Evolutionary conservation across 139 green algal species (phyloP).

Genomic region (Micromonas commoda): DNA sequence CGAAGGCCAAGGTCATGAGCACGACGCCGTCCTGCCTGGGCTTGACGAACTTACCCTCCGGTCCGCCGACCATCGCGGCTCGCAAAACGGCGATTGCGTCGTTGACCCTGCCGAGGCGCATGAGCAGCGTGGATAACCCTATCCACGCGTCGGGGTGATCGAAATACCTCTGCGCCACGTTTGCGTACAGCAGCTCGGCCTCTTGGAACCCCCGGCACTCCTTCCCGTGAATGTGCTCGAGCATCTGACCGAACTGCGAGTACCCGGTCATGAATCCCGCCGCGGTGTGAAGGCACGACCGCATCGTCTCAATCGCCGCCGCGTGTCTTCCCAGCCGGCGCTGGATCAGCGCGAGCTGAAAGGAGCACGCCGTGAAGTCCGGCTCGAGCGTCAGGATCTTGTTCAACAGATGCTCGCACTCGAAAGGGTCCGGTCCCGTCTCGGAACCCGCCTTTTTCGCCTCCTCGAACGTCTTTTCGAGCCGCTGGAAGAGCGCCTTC

Average conservation of each 20-base stretch:
- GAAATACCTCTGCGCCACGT: not conserved
- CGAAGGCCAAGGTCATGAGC: constrained; percentile 2
- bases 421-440: no score
- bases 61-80: not conserved
- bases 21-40: not conserved
- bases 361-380: not conserved
- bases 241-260: not conserved
- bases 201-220: no score
- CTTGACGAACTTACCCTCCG: constrained; percentile 16
- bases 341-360: constrained; percentile 15
- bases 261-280: not conserved
- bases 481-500: not conserved
- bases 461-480: constrained; percentile 2
- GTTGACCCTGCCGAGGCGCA: not conserved
- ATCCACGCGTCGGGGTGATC: constrained; percentile 13
- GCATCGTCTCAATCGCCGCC: not conserved
- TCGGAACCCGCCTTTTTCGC: not conserved
- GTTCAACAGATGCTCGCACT: not conserved
- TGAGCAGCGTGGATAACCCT: not conserved
- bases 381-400: constrained; percentile 15
- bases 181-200: constrained; percentile 9
- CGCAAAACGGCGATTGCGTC: constrained; percentile 5
- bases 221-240: not conserved
- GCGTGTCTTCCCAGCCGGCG: not conserved
- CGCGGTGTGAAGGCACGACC: not conserved